phyloP scores from a whole-genome alignment of 2,329 filamentous ascomycete genomes.

The Scedosporium minutisporum region DNA sequence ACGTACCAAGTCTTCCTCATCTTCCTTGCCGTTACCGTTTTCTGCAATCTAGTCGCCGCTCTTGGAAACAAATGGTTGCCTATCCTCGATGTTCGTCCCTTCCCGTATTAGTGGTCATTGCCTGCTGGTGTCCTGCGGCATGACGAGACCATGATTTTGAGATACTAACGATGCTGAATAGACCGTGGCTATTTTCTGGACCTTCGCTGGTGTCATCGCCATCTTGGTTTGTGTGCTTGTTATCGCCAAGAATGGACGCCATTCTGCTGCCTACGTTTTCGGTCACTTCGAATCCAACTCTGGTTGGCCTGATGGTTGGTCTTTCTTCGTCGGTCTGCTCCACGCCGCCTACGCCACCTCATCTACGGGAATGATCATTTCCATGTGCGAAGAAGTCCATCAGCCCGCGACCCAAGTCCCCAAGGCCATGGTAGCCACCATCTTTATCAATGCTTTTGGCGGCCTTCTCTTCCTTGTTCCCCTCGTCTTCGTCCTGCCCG shows the following conservation, averaged over 20 bases:
- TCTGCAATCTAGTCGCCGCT: slow-evolving; percentile 55
- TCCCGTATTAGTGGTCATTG: background rate
- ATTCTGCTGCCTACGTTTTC: slow-evolving; percentile 53
- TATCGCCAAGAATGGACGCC: slow-evolving; percentile 60
- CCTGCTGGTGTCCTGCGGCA: slow-evolving; percentile 4
- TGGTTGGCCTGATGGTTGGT: slow-evolving; percentile 63
- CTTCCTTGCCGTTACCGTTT: slow-evolving; percentile 58
- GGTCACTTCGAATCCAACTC: slow-evolving; percentile 58
- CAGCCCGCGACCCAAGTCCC: slow-evolving; percentile 58
- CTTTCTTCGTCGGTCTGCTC: slow-evolving; percentile 62
- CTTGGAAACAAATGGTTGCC: slow-evolving; percentile 60
- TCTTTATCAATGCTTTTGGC: slow-evolving; percentile 56
- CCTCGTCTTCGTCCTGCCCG: slow-evolving; percentile 58
- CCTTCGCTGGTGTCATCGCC: slow-evolving; percentile 59
- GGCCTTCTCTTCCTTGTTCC: slow-evolving; percentile 61
- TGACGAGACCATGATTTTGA: background rate
- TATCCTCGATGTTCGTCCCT: slow-evolving; percentile 47
- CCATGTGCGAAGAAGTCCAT: slow-evolving; percentile 66
- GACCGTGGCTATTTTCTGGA: slow-evolving; percentile 68
- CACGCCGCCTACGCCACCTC: slow-evolving; percentile 67
- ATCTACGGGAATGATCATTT: slow-evolving; percentile 72
- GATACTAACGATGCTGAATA: slow-evolving; percentile 17
- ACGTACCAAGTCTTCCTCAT: slow-evolving; percentile 62
- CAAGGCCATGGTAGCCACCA: slow-evolving; percentile 61
- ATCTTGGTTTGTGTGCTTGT: slow-evolving; percentile 53